Evolutionary conservation across 148 eudicot species (phyloP).

Genomic region (Spergularia marina): DNA sequence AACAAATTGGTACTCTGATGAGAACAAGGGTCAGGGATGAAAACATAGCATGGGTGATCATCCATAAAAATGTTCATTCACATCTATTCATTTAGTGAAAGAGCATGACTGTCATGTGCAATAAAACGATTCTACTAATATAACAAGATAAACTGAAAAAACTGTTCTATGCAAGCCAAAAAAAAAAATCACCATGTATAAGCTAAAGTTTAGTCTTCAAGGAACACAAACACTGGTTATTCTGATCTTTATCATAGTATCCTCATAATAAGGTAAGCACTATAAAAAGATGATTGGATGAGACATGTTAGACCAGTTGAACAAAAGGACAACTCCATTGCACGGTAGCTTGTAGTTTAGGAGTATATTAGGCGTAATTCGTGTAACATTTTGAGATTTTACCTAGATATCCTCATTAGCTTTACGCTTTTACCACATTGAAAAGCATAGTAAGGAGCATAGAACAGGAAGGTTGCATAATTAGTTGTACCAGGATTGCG

Average conservation of each 20-base stretch:
- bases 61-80: not conserved
- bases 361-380: no score
- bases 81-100: not conserved
- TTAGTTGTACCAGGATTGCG: not conserved
- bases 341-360: no score
- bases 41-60: conserved; percentile 7
- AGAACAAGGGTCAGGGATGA: conserved; percentile 1
- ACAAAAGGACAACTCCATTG: not conserved
- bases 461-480: not conserved
- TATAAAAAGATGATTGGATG: not conserved
- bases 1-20: not conserved
- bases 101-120: not conserved
- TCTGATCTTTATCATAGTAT: not conserved
- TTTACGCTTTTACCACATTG: not conserved
- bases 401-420: not conserved
- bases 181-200: no score
- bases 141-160: no score
- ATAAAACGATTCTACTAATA: no score
- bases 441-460: not conserved
- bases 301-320: not conserved
- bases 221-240: not conserved
- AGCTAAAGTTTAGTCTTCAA: not conserved
- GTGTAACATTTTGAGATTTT: not conserved
- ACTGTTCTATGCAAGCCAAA: no score
- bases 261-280: not conserved